Conservation (phyloP, 2,329 filamentous ascomycete genomes). For the Colletotrichum filicis region DNA sequence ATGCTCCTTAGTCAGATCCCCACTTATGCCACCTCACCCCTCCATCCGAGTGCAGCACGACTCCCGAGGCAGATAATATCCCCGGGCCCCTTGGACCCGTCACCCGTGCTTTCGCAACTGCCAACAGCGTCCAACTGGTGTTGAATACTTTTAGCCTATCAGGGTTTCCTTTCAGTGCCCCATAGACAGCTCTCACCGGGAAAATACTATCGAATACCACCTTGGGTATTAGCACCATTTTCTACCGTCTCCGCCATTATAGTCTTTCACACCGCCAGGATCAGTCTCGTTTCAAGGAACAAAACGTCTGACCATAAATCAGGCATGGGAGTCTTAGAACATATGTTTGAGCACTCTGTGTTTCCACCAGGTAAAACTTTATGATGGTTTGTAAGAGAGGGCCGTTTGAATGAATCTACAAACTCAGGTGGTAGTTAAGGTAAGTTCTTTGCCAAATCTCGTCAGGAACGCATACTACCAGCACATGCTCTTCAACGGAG, state of each 20-base stretch:
- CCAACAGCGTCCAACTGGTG: not conserved
- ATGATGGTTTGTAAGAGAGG: not conserved
- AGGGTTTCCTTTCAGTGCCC: not conserved
- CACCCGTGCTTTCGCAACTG: not conserved
- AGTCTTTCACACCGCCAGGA: constrained; percentile 1
- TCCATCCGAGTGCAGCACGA: not conserved
- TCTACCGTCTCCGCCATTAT: not conserved
- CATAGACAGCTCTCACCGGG: not conserved
- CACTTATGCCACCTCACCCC: not conserved
- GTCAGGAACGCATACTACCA: not conserved
- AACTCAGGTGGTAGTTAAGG: not conserved
- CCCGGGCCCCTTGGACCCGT: not conserved
- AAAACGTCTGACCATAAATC: not conserved
- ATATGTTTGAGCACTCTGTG: not conserved
- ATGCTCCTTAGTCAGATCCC: not conserved
- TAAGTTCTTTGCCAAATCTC: not conserved
- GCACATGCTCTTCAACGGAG: not conserved
- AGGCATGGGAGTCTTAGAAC: not conserved
- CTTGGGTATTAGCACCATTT: not conserved
- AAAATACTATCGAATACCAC: not conserved
- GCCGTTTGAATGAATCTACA: not conserved
- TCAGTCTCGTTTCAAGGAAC: not conserved
- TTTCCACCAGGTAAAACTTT: not conserved
- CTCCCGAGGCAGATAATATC: not conserved
- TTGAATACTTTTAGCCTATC: not conserved